Evolutionary conservation across 768 basidiomycete species (phyloP).

Genomic region (Clavulina sp.): DNA sequence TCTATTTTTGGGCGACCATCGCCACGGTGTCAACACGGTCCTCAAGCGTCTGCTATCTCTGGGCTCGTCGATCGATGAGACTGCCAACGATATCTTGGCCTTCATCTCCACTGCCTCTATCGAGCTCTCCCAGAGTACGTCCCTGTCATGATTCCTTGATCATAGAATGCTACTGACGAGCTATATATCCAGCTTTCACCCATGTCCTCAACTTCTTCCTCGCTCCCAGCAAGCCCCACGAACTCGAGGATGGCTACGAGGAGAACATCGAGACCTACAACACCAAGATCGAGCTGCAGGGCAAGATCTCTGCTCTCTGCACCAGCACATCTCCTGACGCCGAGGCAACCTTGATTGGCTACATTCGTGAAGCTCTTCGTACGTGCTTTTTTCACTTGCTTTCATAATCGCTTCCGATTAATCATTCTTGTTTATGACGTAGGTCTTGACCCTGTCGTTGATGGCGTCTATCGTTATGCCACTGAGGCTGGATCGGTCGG

Average conservation of each 20-base stretch:
- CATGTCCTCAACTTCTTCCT: constrained; percentile 5
- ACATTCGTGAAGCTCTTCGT: constrained; percentile 4
- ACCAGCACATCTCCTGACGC: neutral
- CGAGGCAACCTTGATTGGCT: neutral
- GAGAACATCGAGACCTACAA: neutral
- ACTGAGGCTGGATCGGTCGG: neutral
- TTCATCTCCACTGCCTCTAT: neutral
- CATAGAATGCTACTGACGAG: too few species aligned
- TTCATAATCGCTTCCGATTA: neutral
- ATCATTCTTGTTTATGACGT: neutral
- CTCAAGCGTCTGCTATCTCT: neutral
- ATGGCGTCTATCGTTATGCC: constrained; percentile 1
- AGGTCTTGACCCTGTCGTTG: constrained; percentile 5
- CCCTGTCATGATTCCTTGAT: neutral
- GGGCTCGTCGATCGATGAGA: neutral
- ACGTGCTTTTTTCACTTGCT: neutral
- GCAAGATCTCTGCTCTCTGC: neutral
- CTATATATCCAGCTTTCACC: neutral
- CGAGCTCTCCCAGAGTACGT: neutral
- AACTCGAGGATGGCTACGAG: neutral
- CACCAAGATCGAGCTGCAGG: neutral
- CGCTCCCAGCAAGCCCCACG: neutral
- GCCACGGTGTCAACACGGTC: neutral
- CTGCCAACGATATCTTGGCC: neutral
- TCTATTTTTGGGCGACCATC: neutral